These are phyloP conservation scores for Coniochaeta hoffmannii DNA, from an alignment of 2,329 filamentous ascomycete genomes.

Conservation along the genomic window DNA sequence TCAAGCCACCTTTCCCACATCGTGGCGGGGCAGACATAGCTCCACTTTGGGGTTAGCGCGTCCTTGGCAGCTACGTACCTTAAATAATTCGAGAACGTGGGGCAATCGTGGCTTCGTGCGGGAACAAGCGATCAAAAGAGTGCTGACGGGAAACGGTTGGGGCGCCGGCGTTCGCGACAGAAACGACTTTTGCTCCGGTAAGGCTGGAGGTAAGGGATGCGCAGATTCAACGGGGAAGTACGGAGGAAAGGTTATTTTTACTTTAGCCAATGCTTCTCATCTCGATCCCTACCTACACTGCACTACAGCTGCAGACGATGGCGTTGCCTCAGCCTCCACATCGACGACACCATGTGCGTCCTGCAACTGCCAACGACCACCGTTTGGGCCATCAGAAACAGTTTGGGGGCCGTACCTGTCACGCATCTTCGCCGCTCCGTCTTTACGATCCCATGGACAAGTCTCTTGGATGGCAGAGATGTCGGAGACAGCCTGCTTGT, in stretches of 20 bases:
- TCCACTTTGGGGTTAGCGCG: neutral
- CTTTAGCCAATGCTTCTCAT: neutral
- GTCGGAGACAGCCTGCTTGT: too few species aligned
- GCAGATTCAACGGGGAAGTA: neutral
- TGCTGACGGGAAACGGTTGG: neutral
- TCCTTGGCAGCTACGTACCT: too few species aligned
- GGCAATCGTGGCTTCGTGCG: neutral
- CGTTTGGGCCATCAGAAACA: neutral
- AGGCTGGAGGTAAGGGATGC: neutral
- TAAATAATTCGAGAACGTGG: neutral
- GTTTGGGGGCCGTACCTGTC: neutral
- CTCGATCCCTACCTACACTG: neutral
- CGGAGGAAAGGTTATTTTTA: conserved; percentile 1
- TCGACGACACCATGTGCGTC: neutral
- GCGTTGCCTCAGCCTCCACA: neutral
- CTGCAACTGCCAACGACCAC: neutral
- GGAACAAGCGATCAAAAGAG: neutral
- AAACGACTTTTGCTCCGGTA: neutral
- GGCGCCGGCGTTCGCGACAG: neutral
- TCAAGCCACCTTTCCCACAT: neutral
- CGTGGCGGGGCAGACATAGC: neutral
- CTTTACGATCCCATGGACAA: too few species aligned
- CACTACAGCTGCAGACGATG: neutral
- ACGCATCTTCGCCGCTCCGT: neutral
- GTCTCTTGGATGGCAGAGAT: too few species aligned